Percentiles rank a stretch among this genome's conserved stretches.
Conservation (phyloP, 164 flowering plant genomes). For the Magnolia officinalis region DNA sequence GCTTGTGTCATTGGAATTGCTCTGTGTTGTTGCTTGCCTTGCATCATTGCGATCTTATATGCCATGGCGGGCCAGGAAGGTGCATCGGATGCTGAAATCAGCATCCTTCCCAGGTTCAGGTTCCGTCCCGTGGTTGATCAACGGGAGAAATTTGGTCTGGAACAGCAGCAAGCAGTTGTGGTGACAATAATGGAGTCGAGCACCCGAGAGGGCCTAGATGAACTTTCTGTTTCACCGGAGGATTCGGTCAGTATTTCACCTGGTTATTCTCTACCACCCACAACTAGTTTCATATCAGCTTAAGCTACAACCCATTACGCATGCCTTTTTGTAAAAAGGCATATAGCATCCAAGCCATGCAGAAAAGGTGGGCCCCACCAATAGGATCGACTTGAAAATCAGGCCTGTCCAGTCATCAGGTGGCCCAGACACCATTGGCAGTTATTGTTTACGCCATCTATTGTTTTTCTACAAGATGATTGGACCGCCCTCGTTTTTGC, state of each 20-base stretch:
- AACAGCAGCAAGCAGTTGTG: conserved; percentile 26
- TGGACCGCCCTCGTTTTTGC: no score
- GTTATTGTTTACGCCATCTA: no score
- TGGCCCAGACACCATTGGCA: no score
- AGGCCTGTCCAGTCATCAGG: no score
- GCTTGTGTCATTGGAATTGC: conserved; percentile 49
- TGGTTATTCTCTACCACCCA: no score
- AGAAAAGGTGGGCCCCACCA: no score
- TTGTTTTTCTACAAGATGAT: no score
- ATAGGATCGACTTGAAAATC: no score
- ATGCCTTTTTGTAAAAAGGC: no score
- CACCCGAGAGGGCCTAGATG: conserved; percentile 17
- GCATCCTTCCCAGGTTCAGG: conserved; percentile 50
- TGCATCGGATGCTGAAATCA: conserved; percentile 64
- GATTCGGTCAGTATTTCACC: conserved; percentile 51
- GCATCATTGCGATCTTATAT: conserved; percentile 47
- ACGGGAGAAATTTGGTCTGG: conserved; percentile 8
- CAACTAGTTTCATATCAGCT: no score
- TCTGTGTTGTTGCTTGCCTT: conserved; percentile 58
- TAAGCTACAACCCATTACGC: no score
- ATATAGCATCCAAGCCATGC: no score
- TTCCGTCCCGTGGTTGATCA: conserved; percentile 23
- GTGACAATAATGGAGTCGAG: conserved; percentile 16
- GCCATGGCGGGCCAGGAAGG: conserved; percentile 55
- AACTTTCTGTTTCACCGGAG: conserved; percentile 50